Conservation (phyloP, 176 grass and related monocot genomes). For the Musa beccarii region DNA sequence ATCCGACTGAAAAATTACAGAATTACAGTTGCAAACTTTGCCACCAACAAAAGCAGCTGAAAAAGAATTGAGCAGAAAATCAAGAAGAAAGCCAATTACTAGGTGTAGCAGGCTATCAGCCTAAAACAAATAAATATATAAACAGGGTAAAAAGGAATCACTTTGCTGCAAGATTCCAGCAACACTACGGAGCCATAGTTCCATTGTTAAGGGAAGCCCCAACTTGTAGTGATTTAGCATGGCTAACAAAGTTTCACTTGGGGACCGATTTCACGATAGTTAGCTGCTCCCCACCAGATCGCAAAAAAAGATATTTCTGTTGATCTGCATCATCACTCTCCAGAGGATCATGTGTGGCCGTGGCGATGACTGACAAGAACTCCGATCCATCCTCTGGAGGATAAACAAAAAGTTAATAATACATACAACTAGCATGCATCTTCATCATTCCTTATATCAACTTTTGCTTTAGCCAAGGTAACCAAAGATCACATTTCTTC, state of each 20-base stretch:
- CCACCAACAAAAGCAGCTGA: neutral
- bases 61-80: neutral
- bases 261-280: constrained; percentile 54
- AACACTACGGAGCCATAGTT: neutral
- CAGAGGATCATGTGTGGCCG: constrained; percentile 35
- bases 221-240: neutral
- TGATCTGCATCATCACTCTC: constrained; percentile 61
- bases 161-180: too few species aligned
- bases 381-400: constrained; percentile 57
- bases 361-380: constrained; percentile 33
- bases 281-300: constrained; percentile 44
- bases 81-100: neutral
- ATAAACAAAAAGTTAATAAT: constrained; percentile 2
- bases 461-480: neutral
- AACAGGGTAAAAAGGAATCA: neutral
- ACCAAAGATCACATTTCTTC: neutral
- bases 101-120: neutral
- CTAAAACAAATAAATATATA: neutral
- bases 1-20: neutral
- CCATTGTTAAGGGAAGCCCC: neutral
- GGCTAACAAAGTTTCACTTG: constrained; percentile 33
- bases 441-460: too few species aligned
- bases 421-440: neutral
- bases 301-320: constrained; percentile 51
- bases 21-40: neutral